A percentile compares a stretch with the other conserved stretches of the same genome.
These are phyloP conservation scores for Geranium brycei DNA, from an alignment of 345 rosid genomes.

Conservation along the genomic window DNA sequence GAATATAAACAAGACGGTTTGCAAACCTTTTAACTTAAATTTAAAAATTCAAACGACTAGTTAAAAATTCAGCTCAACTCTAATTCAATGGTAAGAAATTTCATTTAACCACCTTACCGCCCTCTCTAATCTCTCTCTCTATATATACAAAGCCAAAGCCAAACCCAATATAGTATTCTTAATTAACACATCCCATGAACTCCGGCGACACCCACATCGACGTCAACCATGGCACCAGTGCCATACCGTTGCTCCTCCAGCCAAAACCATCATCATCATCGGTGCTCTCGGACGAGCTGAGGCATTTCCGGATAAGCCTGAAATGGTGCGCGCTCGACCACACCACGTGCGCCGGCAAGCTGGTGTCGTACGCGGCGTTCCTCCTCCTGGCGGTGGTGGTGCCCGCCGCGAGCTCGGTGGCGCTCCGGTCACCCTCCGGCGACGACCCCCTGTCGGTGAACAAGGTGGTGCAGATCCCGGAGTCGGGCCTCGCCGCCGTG, in stretches of 20 bases:
- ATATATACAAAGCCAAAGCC: too few species aligned
- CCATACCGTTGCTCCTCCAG: slow-evolving; percentile 9
- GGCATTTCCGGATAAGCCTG: slow-evolving; percentile 42
- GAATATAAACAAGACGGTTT: too few species aligned
- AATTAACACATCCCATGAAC: too few species aligned
- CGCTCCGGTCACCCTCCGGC: slow-evolving; percentile 19
- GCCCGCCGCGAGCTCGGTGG: slow-evolving; percentile 31
- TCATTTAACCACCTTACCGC: too few species aligned
- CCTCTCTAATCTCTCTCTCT: too few species aligned
- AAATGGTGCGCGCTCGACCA: slow-evolving; percentile 63
- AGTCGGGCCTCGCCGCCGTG: slow-evolving; percentile 44
- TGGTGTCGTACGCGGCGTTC: slow-evolving; percentile 36
- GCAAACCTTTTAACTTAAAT: too few species aligned
- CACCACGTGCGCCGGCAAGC: slow-evolving; percentile 36
- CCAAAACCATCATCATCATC: slow-evolving; percentile 19
- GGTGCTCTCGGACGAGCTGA: slow-evolving; percentile 30
- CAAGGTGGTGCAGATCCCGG: slow-evolving; percentile 51
- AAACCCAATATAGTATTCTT: too few species aligned
- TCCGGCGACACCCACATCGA: too few species aligned
- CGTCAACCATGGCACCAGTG: too few species aligned
- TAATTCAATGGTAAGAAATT: too few species aligned
- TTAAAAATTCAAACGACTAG: too few species aligned
- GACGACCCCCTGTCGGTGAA: slow-evolving; percentile 34
- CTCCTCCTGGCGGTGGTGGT: slow-evolving; percentile 27
- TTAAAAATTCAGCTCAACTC: too few species aligned